Conservation (phyloP, 352 stramenopile species). For the Peronospora farinosa region DNA sequence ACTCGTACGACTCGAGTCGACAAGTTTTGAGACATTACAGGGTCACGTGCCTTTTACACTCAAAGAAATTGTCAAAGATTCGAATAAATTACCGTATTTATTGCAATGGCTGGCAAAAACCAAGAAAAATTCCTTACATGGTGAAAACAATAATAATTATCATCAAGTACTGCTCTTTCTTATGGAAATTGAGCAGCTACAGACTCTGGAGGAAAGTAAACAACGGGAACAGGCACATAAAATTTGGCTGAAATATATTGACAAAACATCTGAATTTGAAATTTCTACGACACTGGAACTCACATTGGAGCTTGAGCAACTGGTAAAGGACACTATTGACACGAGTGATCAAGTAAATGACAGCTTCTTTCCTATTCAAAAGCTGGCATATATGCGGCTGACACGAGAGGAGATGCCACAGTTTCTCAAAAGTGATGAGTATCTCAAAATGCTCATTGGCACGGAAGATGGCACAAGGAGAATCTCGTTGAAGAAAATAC, state of each 20-base stretch:
- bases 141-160: conserved; percentile 46
- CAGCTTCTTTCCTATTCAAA: conserved; percentile 80
- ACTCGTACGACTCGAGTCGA: conserved; percentile 40
- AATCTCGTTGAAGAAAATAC: conserved; percentile 73
- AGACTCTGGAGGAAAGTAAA: conserved; percentile 61
- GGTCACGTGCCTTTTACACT: conserved; percentile 77
- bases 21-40: conserved; percentile 68
- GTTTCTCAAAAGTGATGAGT: conserved; percentile 82
- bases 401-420: conserved; percentile 74
- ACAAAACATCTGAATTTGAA: conserved; percentile 73
- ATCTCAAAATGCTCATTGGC: conserved; percentile 78
- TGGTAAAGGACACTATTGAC: conserved; percentile 69
- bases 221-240: conserved; percentile 65
- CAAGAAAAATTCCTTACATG: conserved; percentile 3
- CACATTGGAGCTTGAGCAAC: conserved; percentile 63
- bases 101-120: conserved; percentile 64
- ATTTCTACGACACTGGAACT: conserved; percentile 78
- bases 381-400: conserved; percentile 78
- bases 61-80: conserved; percentile 81
- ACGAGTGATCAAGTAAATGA: conserved; percentile 43
- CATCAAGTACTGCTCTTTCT: conserved; percentile 83
- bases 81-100: conserved; percentile 80
- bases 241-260: conserved; percentile 86
- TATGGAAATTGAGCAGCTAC: conserved; percentile 75
- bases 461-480: conserved; percentile 69